Conservation (phyloP, 1,284 basidiomycete genomes). For the Naganishia sp. region DNA sequence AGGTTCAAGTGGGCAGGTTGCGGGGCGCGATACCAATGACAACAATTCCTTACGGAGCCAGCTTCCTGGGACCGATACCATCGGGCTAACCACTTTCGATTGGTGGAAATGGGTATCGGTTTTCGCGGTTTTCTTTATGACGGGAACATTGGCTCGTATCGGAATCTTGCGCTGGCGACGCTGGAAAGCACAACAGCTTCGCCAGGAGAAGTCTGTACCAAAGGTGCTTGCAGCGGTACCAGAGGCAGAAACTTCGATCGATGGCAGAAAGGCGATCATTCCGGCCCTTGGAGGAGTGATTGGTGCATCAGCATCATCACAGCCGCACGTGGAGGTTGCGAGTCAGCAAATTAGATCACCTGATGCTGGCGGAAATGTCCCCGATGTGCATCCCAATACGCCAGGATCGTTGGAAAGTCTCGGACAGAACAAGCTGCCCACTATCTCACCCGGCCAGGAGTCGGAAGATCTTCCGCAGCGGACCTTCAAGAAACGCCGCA, state of each 20-base stretch:
- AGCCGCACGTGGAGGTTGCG: background rate
- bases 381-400: background rate
- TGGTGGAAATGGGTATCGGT: slow-evolving; percentile 27
- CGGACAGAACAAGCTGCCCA: background rate
- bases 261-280: background rate
- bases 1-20: background rate
- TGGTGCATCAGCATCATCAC: background rate
- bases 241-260: background rate
- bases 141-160: slow-evolving; percentile 17
- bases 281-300: background rate
- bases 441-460: slow-evolving; percentile 8
- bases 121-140: slow-evolving; percentile 23
- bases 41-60: background rate
- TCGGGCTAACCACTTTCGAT: background rate
- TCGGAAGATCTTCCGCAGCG: slow-evolving; percentile 18
- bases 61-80: background rate
- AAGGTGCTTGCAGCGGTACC: background rate
- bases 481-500: slow-evolving; percentile 25
- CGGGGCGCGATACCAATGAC: background rate
- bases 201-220: background rate
- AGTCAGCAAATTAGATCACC: background rate
- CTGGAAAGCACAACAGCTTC: background rate
- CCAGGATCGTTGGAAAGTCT: background rate
- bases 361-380: background rate
- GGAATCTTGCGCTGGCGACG: slow-evolving; percentile 3